Conservation (phyloP, 805 yeast genomes). For the Candida vartiovaarae region DNA sequence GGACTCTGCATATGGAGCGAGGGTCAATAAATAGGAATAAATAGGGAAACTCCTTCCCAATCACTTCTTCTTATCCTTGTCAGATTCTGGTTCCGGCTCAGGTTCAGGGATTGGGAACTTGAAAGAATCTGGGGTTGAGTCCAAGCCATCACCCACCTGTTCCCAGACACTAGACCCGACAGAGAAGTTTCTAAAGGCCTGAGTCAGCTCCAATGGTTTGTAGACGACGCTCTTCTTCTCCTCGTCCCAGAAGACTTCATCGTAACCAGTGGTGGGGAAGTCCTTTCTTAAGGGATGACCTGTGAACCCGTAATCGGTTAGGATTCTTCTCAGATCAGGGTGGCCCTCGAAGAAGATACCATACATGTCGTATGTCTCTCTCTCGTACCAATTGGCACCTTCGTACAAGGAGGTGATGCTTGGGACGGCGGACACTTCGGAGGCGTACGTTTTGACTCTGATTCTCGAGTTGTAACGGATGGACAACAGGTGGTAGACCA, state of each 20-base stretch:
- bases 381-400: conserved; percentile 87
- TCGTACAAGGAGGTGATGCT: conserved; percentile 62
- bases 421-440: conserved; percentile 78
- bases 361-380: conserved; percentile 83
- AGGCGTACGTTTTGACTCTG: conserved; percentile 83
- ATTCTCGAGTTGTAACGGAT: conserved; percentile 82
- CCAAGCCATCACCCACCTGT: conserved; percentile 83
- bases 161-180: conserved; percentile 91
- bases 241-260: conserved; percentile 85
- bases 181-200: conserved; percentile 85
- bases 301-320: conserved; percentile 89
- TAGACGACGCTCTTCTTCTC: conserved; percentile 86
- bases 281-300: conserved; percentile 90
- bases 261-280: conserved; percentile 89
- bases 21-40: conserved; percentile 16
- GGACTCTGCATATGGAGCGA: not conserved
- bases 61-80: conserved; percentile 19
- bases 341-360: conserved; percentile 86
- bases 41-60: conserved; percentile 8
- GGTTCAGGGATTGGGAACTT: conserved; percentile 79
- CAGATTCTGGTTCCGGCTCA: conserved; percentile 49
- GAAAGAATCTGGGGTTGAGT: conserved; percentile 73
- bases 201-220: conserved; percentile 86
- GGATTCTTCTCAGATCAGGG: conserved; percentile 82
- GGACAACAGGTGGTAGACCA: conserved; percentile 75